Conservation (phyloP, 805 yeast genomes). For the Saccharomyces kudriavzevii region DNA sequence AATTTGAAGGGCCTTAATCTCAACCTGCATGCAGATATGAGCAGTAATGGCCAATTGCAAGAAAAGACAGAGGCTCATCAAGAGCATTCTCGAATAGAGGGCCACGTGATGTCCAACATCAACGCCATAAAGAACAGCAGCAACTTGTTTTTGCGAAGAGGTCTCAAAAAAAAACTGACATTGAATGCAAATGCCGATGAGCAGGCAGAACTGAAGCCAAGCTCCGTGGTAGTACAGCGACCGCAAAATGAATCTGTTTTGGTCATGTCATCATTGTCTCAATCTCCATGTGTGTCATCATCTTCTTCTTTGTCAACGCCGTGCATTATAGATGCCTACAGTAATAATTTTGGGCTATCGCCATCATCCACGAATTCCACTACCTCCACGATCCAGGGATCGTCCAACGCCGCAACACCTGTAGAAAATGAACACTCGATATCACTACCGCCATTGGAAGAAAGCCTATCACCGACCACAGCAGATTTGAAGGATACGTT, state of each 20-base stretch:
- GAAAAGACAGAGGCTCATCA: not conserved
- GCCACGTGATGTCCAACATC: not conserved
- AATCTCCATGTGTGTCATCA: not conserved
- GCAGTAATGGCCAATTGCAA: not conserved
- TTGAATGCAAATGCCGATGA: constrained; percentile 1
- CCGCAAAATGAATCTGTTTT: not conserved
- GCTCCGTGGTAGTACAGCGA: not conserved
- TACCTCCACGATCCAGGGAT: not conserved
- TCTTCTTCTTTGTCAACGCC: not conserved
- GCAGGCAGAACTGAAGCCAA: not conserved
- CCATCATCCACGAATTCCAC: not conserved
- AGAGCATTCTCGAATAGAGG: not conserved
- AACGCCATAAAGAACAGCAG: constrained; percentile 1
- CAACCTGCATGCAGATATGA: constrained; percentile 3
- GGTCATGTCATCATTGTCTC: not conserved
- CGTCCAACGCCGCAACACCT: not conserved
- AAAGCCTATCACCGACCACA: constrained; percentile 12
- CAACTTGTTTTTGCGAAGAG: constrained; percentile 16
- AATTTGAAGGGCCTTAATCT: constrained; percentile 38
- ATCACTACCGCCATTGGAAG: constrained; percentile 8
- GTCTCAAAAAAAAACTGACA: constrained; percentile 14
- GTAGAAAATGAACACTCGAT: not conserved
- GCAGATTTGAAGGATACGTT: constrained; percentile 1
- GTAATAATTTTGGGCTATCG: not conserved
- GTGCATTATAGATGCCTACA: not conserved